Conservation (phyloP, 2,329 filamentous ascomycete genomes). For the Hypoxylon sp. region DNA sequence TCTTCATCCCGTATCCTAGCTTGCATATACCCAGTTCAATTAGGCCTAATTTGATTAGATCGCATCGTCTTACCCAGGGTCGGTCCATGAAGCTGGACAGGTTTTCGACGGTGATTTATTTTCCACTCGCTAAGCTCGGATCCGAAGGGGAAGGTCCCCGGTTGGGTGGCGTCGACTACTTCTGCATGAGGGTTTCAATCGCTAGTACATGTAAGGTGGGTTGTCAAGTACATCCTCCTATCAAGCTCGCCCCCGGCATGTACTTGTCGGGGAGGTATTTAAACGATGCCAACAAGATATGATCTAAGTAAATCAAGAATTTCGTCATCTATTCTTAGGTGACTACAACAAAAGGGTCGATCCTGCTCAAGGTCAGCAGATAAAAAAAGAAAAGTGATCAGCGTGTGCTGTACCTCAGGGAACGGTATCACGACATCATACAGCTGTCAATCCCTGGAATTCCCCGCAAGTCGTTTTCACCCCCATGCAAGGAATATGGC, state of each 20-base stretch:
- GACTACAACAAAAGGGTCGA: background rate
- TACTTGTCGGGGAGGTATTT: conserved; percentile 13
- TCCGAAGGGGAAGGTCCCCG: conserved; percentile 23
- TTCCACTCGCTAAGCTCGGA: conserved; percentile 30
- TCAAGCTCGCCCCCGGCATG: conserved; percentile 15
- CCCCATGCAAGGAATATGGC: conserved; percentile 5
- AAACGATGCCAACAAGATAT: background rate
- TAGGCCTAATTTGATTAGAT: conserved; percentile 19
- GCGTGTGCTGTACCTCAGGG: conserved; percentile 5
- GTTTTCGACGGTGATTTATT: conserved; percentile 4
- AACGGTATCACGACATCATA: conserved; percentile 22
- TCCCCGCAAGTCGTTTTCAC: conserved; percentile 19
- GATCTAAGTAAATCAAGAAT: conserved; percentile 2
- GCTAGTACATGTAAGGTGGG: conserved; percentile 9
- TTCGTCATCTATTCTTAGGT: conserved; percentile 6
- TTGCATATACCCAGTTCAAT: conserved; percentile 22
- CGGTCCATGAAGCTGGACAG: conserved; percentile 3
- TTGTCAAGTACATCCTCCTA: conserved; percentile 14
- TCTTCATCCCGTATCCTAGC: conserved; percentile 4
- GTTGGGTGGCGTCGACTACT: conserved; percentile 32
- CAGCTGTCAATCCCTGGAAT: conserved; percentile 22
- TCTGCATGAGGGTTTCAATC: conserved; percentile 31
- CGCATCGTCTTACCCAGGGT: conserved; percentile 15
- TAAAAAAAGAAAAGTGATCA: conserved; percentile 20
- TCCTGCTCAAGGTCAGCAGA: conserved; percentile 6